phyloP scores from a whole-genome alignment of 306 rosid species.

The Dryas drummondii region DNA sequence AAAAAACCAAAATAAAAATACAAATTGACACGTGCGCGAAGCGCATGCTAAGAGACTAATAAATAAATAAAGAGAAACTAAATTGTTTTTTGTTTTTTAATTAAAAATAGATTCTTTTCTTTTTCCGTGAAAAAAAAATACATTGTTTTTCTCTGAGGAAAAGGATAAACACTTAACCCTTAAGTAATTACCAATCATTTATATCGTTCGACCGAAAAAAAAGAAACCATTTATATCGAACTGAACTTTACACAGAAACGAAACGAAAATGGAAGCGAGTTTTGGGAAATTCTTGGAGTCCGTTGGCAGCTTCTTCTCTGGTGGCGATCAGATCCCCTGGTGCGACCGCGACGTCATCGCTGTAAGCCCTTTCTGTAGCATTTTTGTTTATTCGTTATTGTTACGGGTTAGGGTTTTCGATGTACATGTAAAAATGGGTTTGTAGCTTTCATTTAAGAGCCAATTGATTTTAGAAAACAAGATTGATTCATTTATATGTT shows the following conservation, averaged over 20 bases:
- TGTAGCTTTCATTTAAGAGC: not conserved
- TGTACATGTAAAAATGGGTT: constrained; percentile 2
- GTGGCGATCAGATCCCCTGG: constrained; percentile 70
- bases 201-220: too few species aligned
- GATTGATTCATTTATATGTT: not conserved
- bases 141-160: too few species aligned
- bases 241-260: not conserved
- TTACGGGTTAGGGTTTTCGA: not conserved
- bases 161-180: too few species aligned
- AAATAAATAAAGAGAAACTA: too few species aligned
- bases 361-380: constrained; percentile 30
- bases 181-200: too few species aligned
- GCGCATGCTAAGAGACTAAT: too few species aligned
- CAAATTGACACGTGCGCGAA: too few species aligned
- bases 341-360: constrained; percentile 69
- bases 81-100: too few species aligned
- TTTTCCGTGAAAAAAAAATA: too few species aligned
- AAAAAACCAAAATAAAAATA: too few species aligned
- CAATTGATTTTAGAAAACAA: not conserved
- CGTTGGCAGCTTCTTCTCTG: constrained; percentile 72
- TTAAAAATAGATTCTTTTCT: too few species aligned
- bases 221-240: too few species aligned
- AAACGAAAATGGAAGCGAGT: constrained; percentile 58
- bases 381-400: not conserved
- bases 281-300: constrained; percentile 60